Evolutionary conservation across 1,284 basidiomycete genomes (phyloP), one percentile per base, ranked within the genome.

Genomic region (Malassezia nana): DNA sequence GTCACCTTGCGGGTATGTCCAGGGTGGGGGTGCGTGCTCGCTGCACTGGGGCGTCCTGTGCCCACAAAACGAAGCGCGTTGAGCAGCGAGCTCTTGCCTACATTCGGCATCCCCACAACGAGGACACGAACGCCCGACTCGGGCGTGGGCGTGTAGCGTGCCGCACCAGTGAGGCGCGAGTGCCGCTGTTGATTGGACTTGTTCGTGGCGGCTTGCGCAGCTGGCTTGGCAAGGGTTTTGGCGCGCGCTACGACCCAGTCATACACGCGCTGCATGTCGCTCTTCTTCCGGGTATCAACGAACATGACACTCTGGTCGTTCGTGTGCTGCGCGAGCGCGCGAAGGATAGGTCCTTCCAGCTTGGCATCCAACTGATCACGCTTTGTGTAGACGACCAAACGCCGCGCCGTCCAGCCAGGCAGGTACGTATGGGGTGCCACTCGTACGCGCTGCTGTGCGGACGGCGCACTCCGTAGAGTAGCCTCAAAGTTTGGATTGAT

Each of bases 21-120:
- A 0, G 92, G 89, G 69, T 86, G 82, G 1, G 88, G 83, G 13
- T 88, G 90, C 0, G 89, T 94, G 53, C 82, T 82, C 51, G 95
- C 81, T 1, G 89, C 90, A 76, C 96, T 95, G 18, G 63, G 85
- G 70, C 88, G 89, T 57, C 82, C 79, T 28, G 92, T 86, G 4
- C 91, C 92, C 58, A 84, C 84, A 65, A 84, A 83, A 38, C 94
- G 81, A n/a, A 98, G 79, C 0, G 87, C 83, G 71, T 98, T 98
- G 13, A 98, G 77, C 46, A 98, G 76, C 3, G 88, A 90, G 25
- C 89, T 94, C 77, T 98, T 99, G 44, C 94, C 94, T 38, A 96
- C 90, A 72, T 98, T 98, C 4, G 92, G 92, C 92, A 98, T 98
- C 22, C 92, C 92, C 12, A 74, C 43, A 6, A 72, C 64, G 40